A percentile compares a stretch with the other conserved stretches of the same genome.
phyloP scores from a whole-genome alignment of 1,284 basidiomycete genomes.

The Gomphus sp. region DNA sequence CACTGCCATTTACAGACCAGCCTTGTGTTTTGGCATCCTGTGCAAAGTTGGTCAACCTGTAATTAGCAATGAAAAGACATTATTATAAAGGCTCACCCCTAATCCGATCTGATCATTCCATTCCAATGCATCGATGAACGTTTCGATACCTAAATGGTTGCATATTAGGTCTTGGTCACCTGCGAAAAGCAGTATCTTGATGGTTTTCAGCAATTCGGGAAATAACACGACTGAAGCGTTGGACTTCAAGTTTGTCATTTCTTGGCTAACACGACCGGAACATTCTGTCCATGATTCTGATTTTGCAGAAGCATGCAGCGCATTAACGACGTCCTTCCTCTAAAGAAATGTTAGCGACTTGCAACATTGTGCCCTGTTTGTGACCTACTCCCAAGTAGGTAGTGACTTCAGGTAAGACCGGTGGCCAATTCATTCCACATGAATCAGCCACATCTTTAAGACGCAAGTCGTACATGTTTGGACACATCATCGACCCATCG shows the following conservation, averaged over 20 bases:
- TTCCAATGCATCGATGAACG: constrained; percentile 70
- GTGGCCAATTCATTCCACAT: constrained; percentile 98
- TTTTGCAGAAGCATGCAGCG: constrained; percentile 77
- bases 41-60: neutral
- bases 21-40: constrained; percentile 65
- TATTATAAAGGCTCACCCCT: constrained; percentile 46
- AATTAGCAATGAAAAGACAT: neutral
- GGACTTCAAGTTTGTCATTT: constrained; percentile 51
- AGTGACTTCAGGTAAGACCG: constrained; percentile 74
- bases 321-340: constrained; percentile 72
- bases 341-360: constrained; percentile 21
- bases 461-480: constrained; percentile 95
- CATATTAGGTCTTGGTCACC: constrained; percentile 97
- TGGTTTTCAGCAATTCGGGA: constrained; percentile 68
- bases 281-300: constrained; percentile 90
- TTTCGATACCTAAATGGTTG: constrained; percentile 88
- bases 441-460: constrained; percentile 77
- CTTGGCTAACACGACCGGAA: constrained; percentile 53
- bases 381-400: constrained; percentile 70
- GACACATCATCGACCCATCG: constrained; percentile 67
- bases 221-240: constrained; percentile 72
- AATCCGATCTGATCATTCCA: constrained; percentile 87
- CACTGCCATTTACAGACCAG: constrained; percentile 74
- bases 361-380: neutral
- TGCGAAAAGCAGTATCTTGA: constrained; percentile 86